A percentile compares a stretch with the other conserved stretches of the same genome.
Evolutionary conservation across 345 rosid species (phyloP).

Genomic region (Mallotus nudiflorus): DNA sequence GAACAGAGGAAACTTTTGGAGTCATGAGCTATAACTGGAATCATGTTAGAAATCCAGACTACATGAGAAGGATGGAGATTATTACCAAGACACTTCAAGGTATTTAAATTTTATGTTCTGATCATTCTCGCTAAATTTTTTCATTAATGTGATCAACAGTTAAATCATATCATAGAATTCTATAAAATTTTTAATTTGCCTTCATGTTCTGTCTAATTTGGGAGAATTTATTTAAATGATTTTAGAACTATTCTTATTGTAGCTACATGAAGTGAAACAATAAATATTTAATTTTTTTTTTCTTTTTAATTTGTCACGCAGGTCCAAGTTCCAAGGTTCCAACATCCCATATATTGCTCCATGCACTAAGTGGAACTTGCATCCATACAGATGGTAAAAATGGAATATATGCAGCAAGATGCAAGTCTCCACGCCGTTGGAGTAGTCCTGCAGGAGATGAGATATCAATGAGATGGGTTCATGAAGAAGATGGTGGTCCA

Average conservation of each 20-base stretch:
- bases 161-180: no score
- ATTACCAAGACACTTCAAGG: constrained; percentile 9
- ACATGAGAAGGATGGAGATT: background rate
- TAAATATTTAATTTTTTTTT: no score
- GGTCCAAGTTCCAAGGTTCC: background rate
- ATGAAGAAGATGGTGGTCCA: background rate
- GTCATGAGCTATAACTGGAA: constrained; percentile 18
- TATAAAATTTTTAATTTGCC: no score
- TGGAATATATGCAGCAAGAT: background rate
- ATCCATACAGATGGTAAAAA: background rate
- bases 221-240: no score
- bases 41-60: constrained; percentile 2
- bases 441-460: background rate
- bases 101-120: no score
- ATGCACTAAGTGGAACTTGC: constrained; percentile 13
- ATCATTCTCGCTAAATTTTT: no score
- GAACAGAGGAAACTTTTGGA: constrained; percentile 9
- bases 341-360: background rate
- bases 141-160: no score
- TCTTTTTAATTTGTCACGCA: background rate
- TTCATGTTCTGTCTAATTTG: no score
- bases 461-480: background rate
- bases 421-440: background rate
- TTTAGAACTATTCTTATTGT: no score
- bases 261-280: no score